Conservation (phyloP, 768 basidiomycete genomes). For the Omphalotus guepiniiformis region DNA sequence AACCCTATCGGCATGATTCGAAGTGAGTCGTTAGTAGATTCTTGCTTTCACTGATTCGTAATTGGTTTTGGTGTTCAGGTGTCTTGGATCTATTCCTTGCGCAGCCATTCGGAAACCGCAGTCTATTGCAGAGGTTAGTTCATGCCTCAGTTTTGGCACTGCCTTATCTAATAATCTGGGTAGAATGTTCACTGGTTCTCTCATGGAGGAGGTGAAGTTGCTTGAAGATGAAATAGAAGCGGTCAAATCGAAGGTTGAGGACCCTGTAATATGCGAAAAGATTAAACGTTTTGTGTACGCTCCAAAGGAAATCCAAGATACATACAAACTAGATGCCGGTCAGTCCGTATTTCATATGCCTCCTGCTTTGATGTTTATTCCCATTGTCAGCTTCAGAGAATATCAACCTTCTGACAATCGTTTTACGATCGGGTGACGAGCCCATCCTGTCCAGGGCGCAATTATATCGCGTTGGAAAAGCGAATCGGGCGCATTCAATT, state of each 20-base stretch:
- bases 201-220: constrained; percentile 83
- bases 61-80: constrained; percentile 36
- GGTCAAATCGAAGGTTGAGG: constrained; percentile 86
- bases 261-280: constrained; percentile 85
- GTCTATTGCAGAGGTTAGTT: constrained; percentile 79
- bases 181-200: constrained; percentile 93
- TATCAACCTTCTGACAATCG: constrained; percentile 71
- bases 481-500: constrained; percentile 72
- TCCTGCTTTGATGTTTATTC: constrained; percentile 3
- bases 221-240: constrained; percentile 85
- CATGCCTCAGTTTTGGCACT: not conserved
- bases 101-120: constrained; percentile 92
- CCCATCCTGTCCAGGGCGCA: constrained; percentile 75
- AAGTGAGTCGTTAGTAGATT: constrained; percentile 36
- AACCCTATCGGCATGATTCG: constrained; percentile 98
- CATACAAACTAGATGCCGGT: constrained; percentile 80
- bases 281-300: constrained; percentile 83
- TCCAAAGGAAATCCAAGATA: constrained; percentile 80
- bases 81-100: constrained; percentile 94
- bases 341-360: constrained; percentile 19
- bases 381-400: constrained; percentile 51
- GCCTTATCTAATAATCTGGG: not conserved
- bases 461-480: constrained; percentile 73
- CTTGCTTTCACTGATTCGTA: constrained; percentile 1
- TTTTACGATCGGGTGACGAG: constrained; percentile 74